Base-by-base conservation (phyloP, 768 basidiomycete species). In the Sutorius australiensis region DNA sequence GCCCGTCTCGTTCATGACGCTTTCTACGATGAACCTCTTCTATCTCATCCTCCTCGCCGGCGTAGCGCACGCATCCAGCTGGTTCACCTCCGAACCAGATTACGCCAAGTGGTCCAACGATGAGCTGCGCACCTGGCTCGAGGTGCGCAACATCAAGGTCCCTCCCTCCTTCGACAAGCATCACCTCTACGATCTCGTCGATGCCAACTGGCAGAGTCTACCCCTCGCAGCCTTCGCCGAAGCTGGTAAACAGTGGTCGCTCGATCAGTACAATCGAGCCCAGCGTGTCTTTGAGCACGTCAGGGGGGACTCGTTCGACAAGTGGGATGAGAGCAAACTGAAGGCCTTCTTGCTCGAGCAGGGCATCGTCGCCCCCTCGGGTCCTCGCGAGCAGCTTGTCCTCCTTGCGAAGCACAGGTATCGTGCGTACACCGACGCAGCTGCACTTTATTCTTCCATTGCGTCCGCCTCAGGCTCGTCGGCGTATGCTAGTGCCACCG, bases 291-390 rank as follows among this genome's bases (percentile, higher is more conserved):
- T 89, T 57, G 61, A 75, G 16, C 72, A 82, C 54, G 38, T 87
- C 55, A 81, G 80, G 52, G 82, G 84, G 3, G 70, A 77, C 21
- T 69, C 82, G 9, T 86, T 91, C 56, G 89, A 94, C 56, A 73
- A 76, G 1, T 98, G 93, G 93, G 83, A 89, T 66, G 94, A 98
- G 63, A 84, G 82, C 12, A 78, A 78, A 28, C 76, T 97, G 19
- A 82, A 94, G 62, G 76, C 88, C 57, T 95, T 87, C 72, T 77
- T 98, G 11, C 80, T 97, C 49, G 81, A 89, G 62, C 87, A 95
- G 59, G 94, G 94, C 38, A 76, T 95, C 54, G 82, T 98, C 46
- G 80, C 86, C 6, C 94, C 95, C 13, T 78, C 80, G 28, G 87
- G 88, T 2, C 84, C 84, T 3, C 77, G 79, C 50, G 95, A 97